Evolutionary conservation across 2,329 filamentous ascomycete species (phyloP).

Genomic region (Chrysosphaeria jannelii): DNA sequence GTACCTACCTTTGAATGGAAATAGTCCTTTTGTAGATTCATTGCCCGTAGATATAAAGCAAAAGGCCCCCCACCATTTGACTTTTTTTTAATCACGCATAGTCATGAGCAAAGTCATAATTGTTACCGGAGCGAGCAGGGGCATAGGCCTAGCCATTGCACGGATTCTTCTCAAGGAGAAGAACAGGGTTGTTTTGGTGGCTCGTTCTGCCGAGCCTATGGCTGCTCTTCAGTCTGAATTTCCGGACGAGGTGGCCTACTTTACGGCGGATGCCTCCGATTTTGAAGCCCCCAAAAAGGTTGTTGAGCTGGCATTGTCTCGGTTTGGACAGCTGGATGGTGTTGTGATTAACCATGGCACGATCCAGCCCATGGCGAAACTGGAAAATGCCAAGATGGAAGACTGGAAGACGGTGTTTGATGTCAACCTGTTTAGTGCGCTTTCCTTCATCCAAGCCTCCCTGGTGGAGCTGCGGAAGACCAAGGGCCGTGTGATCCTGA

Average conservation of each 20-base stretch:
- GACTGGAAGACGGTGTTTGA: constrained; percentile 55
- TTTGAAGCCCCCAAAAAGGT: constrained; percentile 21
- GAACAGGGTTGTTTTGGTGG: constrained; percentile 28
- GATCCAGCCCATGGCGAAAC: constrained; percentile 40
- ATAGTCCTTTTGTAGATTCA: too few relatives aligned
- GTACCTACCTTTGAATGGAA: too few relatives aligned
- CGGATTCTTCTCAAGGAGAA: constrained; percentile 18
- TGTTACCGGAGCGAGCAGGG: constrained; percentile 33
- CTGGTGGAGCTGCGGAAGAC: constrained; percentile 36
- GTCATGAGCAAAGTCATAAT: constrained; percentile 25
- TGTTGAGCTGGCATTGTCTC: constrained; percentile 29
- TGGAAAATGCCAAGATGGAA: constrained; percentile 35
- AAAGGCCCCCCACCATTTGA: constrained; percentile 10
- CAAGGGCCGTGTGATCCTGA: constrained; percentile 43
- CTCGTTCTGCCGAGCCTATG: constrained; percentile 19
- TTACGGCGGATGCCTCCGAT: constrained; percentile 24
- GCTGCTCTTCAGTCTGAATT: constrained; percentile 19
- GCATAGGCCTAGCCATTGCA: constrained; percentile 26
- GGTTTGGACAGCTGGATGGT: constrained; percentile 48
- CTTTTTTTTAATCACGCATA: too few relatives aligned
- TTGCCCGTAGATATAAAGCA: too few relatives aligned
- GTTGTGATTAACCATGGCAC: constrained; percentile 72
- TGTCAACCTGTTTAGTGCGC: constrained; percentile 59
- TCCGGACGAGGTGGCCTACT: constrained; percentile 20
- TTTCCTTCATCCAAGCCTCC: constrained; percentile 45